Evolutionary conservation across 331 rosid species (phyloP).

Genomic region (Pyracantha coccinea): DNA sequence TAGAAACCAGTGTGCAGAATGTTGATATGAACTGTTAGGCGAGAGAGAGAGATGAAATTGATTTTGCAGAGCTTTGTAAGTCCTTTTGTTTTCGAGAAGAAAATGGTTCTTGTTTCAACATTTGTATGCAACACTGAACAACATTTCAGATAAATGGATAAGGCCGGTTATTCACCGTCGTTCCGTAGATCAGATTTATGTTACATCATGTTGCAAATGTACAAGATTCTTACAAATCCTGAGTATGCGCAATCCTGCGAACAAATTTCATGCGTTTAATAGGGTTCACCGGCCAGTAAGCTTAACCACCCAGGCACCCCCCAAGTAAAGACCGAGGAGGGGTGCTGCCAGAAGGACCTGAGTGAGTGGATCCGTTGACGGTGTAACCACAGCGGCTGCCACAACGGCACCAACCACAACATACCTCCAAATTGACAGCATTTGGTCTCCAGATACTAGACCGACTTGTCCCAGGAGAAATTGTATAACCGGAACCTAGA

Average conservation of each 20-base stretch:
- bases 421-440: slow-evolving; percentile 95
- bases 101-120: neutral
- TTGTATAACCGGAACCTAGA: slow-evolving; percentile 82
- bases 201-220: slow-evolving; percentile 31
- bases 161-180: slow-evolving; percentile 10
- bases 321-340: slow-evolving; percentile 71
- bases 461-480: slow-evolving; percentile 77
- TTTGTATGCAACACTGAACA: neutral
- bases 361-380: slow-evolving; percentile 89
- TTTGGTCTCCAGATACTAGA: slow-evolving; percentile 77
- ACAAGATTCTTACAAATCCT: slow-evolving; percentile 19
- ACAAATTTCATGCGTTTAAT: neutral
- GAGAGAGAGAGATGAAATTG: neutral
- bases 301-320: slow-evolving; percentile 95
- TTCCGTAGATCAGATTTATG: slow-evolving; percentile 1
- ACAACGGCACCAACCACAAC: slow-evolving; percentile 94
- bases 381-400: slow-evolving; percentile 75
- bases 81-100: neutral
- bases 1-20: slow-evolving; percentile 46
- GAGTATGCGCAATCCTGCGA: neutral
- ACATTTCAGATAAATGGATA: neutral
- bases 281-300: slow-evolving; percentile 52
- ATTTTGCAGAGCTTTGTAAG: neutral
- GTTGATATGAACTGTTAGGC: slow-evolving; percentile 35
- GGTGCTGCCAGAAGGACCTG: slow-evolving; percentile 86